These are phyloP conservation scores for Phytophthora niederhauseri DNA, from an alignment of 352 stramenopile species.

Conservation along the genomic window DNA sequence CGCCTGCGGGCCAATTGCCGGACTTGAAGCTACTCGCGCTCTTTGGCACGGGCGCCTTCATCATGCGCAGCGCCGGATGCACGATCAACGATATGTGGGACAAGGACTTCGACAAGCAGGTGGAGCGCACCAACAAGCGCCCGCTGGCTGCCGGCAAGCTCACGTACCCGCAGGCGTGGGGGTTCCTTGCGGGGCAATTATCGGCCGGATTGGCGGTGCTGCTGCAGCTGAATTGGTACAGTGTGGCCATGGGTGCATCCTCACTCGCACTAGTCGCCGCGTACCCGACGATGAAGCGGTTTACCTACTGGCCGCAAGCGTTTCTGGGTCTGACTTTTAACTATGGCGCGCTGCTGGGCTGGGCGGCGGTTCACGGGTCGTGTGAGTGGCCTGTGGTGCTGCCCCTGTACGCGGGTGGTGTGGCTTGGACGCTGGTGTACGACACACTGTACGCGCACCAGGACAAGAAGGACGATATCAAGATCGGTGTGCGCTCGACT, in stretches of 20 bases:
- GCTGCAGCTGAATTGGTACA: constrained; percentile 95
- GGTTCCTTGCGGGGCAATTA: constrained; percentile 95
- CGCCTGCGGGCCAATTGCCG: constrained; percentile 75
- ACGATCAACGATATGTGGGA: constrained; percentile 99
- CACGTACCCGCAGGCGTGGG: constrained; percentile 89
- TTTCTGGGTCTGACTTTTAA: constrained; percentile 99
- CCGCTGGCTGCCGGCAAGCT: constrained; percentile 94
- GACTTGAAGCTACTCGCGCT: constrained; percentile 83
- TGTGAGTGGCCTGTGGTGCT: constrained; percentile 89
- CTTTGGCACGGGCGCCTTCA: constrained; percentile 92
- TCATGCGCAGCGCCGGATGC: constrained; percentile 98
- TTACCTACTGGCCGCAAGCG: constrained; percentile 97
- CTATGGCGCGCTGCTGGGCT: constrained; percentile 97
- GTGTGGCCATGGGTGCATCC: constrained; percentile 92
- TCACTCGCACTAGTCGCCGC: constrained; percentile 94
- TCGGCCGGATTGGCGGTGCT: constrained; percentile 93
- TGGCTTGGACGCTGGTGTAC: constrained; percentile 99
- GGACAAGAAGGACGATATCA: constrained; percentile 97
- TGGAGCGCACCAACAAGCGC: constrained; percentile 95
- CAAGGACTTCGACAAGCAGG: constrained; percentile 96
- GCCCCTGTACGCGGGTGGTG: constrained; percentile 94
- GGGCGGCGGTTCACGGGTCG: constrained; percentile 85
- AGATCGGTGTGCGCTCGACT: constrained; percentile 96
- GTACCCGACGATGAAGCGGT: constrained; percentile 99
- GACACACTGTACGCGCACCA: constrained; percentile 99